Conservation (phyloP, 805 yeast genomes). For the Pichia occidentalis region DNA sequence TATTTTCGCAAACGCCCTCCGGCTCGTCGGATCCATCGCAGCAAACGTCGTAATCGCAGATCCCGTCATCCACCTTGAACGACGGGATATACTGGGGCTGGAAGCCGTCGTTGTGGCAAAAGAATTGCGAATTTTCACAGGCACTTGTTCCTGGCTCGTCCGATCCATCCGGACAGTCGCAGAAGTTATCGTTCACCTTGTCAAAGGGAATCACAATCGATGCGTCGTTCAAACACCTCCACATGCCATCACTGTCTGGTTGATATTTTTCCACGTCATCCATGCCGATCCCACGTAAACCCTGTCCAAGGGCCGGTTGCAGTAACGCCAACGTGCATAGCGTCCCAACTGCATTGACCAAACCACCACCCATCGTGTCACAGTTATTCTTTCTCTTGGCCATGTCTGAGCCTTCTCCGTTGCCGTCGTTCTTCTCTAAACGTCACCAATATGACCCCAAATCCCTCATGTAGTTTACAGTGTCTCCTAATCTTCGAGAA, state of each 20-base stretch:
- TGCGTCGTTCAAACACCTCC: constrained; percentile 68
- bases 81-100: constrained; percentile 56
- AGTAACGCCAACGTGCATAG: not conserved
- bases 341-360: not conserved
- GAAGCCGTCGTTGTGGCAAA: constrained; percentile 73
- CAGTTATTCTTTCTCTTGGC: not conserved
- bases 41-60: constrained; percentile 81
- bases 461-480: too few species aligned
- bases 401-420: too few species aligned
- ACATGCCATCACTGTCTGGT: constrained; percentile 47
- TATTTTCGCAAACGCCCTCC: constrained; percentile 45
- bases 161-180: constrained; percentile 97
- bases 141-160: constrained; percentile 97
- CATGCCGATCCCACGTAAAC: constrained; percentile 35
- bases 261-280: constrained; percentile 37
- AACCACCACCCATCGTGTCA: not conserved
- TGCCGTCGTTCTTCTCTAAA: too few species aligned
- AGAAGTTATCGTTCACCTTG: constrained; percentile 79
- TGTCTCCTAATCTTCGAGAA: too few species aligned
- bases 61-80: constrained; percentile 76
- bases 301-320: not conserved
- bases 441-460: too few species aligned
- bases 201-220: constrained; percentile 50
- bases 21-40: constrained; percentile 94
- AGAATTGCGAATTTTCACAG: constrained; percentile 52